Conservation (phyloP, 768 basidiomycete species). For the Peribolospora baueri region DNA sequence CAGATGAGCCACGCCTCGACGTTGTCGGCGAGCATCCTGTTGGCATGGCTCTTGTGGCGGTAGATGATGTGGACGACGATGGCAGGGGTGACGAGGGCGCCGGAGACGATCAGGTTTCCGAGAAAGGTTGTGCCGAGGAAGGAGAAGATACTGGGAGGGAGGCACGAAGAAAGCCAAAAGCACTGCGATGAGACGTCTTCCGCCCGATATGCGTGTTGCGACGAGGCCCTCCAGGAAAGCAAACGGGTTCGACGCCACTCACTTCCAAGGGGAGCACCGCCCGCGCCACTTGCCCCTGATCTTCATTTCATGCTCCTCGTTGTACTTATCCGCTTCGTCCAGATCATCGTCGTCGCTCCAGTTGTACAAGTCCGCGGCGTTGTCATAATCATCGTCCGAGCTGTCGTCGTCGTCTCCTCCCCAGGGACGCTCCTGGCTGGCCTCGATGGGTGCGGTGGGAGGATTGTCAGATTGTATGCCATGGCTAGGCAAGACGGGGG, state of each 20-base stretch:
- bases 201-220: conserved; percentile 27
- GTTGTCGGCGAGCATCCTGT: conserved; percentile 39
- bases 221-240: conserved; percentile 10
- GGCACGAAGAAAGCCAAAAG: background rate
- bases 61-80: conserved; percentile 44
- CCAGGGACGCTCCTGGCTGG: no score
- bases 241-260: background rate
- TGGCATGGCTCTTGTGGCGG: conserved; percentile 31
- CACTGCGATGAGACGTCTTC: background rate
- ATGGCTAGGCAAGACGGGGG: no score
- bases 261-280: background rate
- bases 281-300: conserved; percentile 25
- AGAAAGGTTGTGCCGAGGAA: conserved; percentile 46
- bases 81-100: conserved; percentile 35
- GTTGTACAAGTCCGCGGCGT: conserved; percentile 35
- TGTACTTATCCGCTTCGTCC: conserved; percentile 37
- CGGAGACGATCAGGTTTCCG: conserved; percentile 43
- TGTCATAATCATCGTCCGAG: conserved; percentile 31
- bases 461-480: no score
- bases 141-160: conserved; percentile 29
- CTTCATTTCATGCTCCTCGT: conserved; percentile 31
- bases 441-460: no score
- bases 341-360: conserved; percentile 61
- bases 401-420: no score
- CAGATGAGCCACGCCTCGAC: conserved; percentile 58